These are phyloP conservation scores for Coleophoma eucalyptorum DNA, from an alignment of 2,329 filamentous ascomycete genomes.

Conservation along the genomic window DNA sequence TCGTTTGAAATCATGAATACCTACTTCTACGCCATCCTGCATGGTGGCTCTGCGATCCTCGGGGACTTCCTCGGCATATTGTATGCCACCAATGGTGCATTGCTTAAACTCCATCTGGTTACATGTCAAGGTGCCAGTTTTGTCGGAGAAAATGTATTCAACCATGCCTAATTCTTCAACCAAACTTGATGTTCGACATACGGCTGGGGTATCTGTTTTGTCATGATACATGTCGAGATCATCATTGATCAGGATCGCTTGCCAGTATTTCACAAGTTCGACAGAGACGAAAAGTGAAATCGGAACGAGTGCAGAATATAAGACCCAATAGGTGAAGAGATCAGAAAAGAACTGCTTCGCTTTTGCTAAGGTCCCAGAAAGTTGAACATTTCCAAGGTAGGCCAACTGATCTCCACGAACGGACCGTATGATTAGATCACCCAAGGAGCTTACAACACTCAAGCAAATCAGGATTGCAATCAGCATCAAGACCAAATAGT, in stretches of 20 bases:
- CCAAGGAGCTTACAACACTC: conserved; percentile 86
- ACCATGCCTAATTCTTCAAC: conserved; percentile 98
- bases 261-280: conserved; percentile 96
- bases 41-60: conserved; percentile 81
- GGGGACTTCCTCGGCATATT: conserved; percentile 88
- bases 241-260: conserved; percentile 95
- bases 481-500: conserved; percentile 87
- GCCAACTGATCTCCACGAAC: conserved; percentile 57
- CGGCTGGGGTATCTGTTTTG: conserved; percentile 89
- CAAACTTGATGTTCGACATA: conserved; percentile 91
- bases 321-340: conserved; percentile 96
- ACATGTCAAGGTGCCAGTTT: conserved; percentile 95
- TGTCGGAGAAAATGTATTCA: conserved; percentile 97
- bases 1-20: conserved; percentile 65
- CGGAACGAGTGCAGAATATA: conserved; percentile 94
- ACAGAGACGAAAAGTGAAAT: conserved; percentile 98
- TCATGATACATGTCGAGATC: conserved; percentile 98
- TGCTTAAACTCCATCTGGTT: conserved; percentile 99
- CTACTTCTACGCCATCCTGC: conserved; percentile 72
- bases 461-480: conserved; percentile 79
- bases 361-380: conserved; percentile 49
- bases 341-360: conserved; percentile 85
- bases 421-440: conserved; percentile 77
- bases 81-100: conserved; percentile 86
- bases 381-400: conserved; percentile 67